Conservation (phyloP, 768 basidiomycete genomes). For the Floccularia luteovirens region DNA sequence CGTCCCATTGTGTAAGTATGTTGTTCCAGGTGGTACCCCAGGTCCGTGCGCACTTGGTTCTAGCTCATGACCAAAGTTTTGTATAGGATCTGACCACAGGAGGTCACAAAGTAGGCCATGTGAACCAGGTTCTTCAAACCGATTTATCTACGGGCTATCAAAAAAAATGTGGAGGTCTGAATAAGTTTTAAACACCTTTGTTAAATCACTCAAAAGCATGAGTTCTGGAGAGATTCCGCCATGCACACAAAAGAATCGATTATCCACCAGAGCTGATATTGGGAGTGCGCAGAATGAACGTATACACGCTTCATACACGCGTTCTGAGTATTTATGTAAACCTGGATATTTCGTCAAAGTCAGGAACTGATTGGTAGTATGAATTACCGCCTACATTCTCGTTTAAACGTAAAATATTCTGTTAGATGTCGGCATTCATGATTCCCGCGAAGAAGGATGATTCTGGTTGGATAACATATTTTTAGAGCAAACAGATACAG, state of each 20-base stretch:
- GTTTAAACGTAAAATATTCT: conserved; percentile 97
- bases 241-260: conserved; percentile 95
- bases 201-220: conserved; percentile 68
- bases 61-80: conserved; percentile 80
- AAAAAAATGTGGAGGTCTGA: neutral
- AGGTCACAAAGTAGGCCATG: conserved; percentile 90
- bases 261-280: conserved; percentile 86
- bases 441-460: conserved; percentile 87
- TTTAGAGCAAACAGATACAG: conserved; percentile 92
- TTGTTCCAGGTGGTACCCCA: conserved; percentile 47
- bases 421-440: conserved; percentile 97
- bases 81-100: conserved; percentile 92
- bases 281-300: conserved; percentile 88
- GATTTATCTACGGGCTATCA: conserved; percentile 55
- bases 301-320: conserved; percentile 89
- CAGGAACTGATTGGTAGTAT: neutral
- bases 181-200: conserved; percentile 30
- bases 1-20: conserved; percentile 74
- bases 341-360: conserved; percentile 30
- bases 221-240: conserved; percentile 92
- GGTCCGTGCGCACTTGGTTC: conserved; percentile 41
- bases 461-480: conserved; percentile 77
- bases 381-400: conserved; percentile 64
- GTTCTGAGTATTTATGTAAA: conserved; percentile 82
- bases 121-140: conserved; percentile 91